Evolutionary conservation across 1,284 basidiomycete species (phyloP), one percentile per base, ranked within the genome.

Genomic region (Phellopilus nigrolimitatus): DNA sequence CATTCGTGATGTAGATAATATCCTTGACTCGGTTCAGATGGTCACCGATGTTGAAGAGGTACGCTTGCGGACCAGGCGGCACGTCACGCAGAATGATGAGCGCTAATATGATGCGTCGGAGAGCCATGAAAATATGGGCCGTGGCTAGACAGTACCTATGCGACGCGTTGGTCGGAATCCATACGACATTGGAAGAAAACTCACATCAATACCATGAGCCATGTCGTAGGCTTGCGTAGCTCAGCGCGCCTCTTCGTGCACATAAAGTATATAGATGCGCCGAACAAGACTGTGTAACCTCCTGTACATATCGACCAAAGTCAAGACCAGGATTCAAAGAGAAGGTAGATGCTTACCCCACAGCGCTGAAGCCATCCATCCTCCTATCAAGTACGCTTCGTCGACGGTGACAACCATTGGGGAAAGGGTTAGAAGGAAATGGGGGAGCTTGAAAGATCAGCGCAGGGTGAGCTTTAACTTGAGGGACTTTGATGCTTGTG

Each of bases 291-390:
- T 3, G 24, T 46, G 27, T 46, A 46, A n/a, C 25, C 31, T 13
- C 43, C 42, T 44, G 21, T 9, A 25, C 17, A 28, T 3, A 19
- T 4, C 17, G 15, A 10, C 8, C 27, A 8, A 19, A 25, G 4
- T 10, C 10, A 13, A 17, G n/a, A n/a, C n/a, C n/a, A n/a, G n/a
- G n/a, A n/a, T n/a, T n/a, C n/a, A n/a, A n/a, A n/a, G n/a, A n/a
- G n/a, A n/a, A n/a, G n/a, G n/a, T n/a, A n/a, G n/a, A n/a, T n/a
- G 27, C 42, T 10, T 25, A 44, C 42, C 43, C 43, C 43, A 46
- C 21, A 46, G 27, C 5, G 43, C 25, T 7, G 43, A 46, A 10
- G 43, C 43, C n/a, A 46, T 28, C 43, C 43, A 46, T 12, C 43
- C 43, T 27, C 43, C 43, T 19, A 46, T 13, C 7, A 46, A 28